These are phyloP conservation scores for Stylosanthes scabra DNA, from an alignment of 331 rosid genomes.

Conservation along the genomic window DNA sequence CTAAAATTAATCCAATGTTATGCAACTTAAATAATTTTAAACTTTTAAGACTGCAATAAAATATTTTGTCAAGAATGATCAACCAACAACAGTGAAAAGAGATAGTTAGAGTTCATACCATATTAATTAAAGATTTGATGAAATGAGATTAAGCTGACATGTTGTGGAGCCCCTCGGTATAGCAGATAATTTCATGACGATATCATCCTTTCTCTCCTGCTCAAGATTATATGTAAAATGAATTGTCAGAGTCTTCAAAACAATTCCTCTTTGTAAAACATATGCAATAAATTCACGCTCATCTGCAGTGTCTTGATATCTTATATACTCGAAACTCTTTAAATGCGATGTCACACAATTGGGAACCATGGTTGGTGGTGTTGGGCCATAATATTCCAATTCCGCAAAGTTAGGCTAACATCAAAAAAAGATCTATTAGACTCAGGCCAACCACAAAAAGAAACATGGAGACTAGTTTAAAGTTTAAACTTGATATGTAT, in stretches of 20 bases:
- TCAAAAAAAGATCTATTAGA: neutral
- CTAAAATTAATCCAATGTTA: too few species aligned
- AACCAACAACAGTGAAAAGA: neutral
- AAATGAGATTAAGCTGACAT: conserved; percentile 3
- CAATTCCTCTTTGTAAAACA: conserved; percentile 8
- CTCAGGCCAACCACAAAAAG: neutral
- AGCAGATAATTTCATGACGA: neutral
- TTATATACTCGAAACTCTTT: neutral
- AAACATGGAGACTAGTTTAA: neutral
- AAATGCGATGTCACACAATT: conserved; percentile 9
- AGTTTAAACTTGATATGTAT: neutral
- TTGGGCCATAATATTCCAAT: too few species aligned
- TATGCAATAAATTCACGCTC: neutral
- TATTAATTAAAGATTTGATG: neutral
- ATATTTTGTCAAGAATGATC: too few species aligned
- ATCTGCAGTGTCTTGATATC: neutral
- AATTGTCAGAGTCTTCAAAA: conserved; percentile 12
- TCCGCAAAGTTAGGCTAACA: too few species aligned
- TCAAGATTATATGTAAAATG: neutral
- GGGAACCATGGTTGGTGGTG: conserved; percentile 17
- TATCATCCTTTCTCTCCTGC: neutral
- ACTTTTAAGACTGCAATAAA: too few species aligned
- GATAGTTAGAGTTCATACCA: neutral
- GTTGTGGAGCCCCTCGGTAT: neutral
- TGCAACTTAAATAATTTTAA: too few species aligned